Percentiles rank a stretch among this genome's conserved stretches.
These are phyloP conservation scores for Phytophthora brassicae DNA, from an alignment of 352 stramenopile species.

Conservation along the genomic window DNA sequence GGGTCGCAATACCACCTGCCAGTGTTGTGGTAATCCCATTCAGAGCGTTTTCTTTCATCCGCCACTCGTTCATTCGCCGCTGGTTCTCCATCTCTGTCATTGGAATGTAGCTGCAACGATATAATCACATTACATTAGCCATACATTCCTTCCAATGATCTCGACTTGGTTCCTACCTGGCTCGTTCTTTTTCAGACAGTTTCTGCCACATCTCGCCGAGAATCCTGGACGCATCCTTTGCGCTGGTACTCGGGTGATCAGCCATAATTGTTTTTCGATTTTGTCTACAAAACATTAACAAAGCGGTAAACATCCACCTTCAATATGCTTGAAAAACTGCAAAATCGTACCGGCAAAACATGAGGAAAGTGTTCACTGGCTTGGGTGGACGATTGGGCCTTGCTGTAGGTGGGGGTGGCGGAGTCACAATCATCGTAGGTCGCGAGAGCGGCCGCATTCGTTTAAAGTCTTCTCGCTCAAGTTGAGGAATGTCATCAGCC, in stretches of 20 bases:
- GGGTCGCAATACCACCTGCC: constrained; percentile 16
- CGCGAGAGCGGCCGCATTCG: constrained; percentile 71
- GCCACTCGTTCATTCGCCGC: constrained; percentile 75
- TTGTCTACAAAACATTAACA: constrained; percentile 36
- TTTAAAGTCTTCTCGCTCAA: constrained; percentile 82
- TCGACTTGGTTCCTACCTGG: constrained; percentile 35
- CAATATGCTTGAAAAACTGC: not conserved
- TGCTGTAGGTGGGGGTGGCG: constrained; percentile 20
- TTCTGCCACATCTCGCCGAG: constrained; percentile 88
- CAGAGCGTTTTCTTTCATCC: constrained; percentile 69
- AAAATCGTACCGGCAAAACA: constrained; percentile 61
- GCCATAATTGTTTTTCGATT: constrained; percentile 84
- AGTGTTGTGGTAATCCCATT: constrained; percentile 30
- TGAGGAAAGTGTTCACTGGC: constrained; percentile 84
- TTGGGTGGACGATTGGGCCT: constrained; percentile 78
- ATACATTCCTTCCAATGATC: no score
- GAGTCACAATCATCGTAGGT: constrained; percentile 38
- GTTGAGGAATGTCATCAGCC: constrained; percentile 67
- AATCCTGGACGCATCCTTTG: constrained; percentile 83
- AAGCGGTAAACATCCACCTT: not conserved
- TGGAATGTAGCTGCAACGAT: constrained; percentile 55
- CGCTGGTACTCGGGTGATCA: constrained; percentile 66
- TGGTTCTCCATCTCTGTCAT: constrained; percentile 81
- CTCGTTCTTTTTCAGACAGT: constrained; percentile 71
- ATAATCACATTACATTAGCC: constrained; percentile 15